A percentile compares a stretch with the other conserved stretches of the same genome.
Conservation (phyloP, 225 moss, liverwort and hornwort genomes). For the Neckera pumila region DNA sequence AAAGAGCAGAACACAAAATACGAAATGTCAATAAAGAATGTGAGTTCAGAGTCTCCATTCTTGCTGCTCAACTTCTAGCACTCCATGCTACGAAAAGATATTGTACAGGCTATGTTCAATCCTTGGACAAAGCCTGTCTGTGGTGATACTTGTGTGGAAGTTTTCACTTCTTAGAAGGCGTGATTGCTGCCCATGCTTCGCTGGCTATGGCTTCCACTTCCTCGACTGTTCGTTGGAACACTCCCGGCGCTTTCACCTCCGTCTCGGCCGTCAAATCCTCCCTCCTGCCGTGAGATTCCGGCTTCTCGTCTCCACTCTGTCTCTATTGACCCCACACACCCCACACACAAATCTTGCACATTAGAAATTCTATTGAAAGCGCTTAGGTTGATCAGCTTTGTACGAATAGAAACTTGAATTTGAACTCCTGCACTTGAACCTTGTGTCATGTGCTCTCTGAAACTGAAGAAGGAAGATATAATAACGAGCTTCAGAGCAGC, state of each 20-base stretch:
- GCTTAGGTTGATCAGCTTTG: not conserved
- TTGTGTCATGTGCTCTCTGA: not conserved
- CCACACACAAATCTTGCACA: not conserved
- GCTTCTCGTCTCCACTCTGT: slow-evolving; percentile 15
- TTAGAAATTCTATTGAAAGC: not conserved
- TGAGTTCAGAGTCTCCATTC: not conserved
- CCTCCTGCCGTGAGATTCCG: slow-evolving; percentile 28
- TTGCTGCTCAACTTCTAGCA: not conserved
- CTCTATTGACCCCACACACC: not conserved
- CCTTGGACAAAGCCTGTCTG: not conserved
- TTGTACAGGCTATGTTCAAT: not conserved
- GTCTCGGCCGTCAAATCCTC: slow-evolving; percentile 27
- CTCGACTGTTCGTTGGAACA: slow-evolving; percentile 18
- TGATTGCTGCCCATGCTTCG: slow-evolving; percentile 9
- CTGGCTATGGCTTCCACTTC: slow-evolving; percentile 40
- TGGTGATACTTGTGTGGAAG: too few species aligned
- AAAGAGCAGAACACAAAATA: not conserved
- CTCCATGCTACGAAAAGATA: not conserved
- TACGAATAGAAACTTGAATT: not conserved
- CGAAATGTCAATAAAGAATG: not conserved
- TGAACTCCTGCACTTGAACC: not conserved
- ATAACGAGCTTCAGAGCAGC: not conserved
- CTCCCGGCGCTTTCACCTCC: slow-evolving; percentile 31
- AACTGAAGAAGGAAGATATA: not conserved
- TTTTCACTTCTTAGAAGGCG: slow-evolving; percentile 23